A percentile compares a stretch with the other conserved stretches of the same genome.
Evolutionary conservation across 768 basidiomycete species (phyloP).

Genomic region (Mycena sanguinolenta): DNA sequence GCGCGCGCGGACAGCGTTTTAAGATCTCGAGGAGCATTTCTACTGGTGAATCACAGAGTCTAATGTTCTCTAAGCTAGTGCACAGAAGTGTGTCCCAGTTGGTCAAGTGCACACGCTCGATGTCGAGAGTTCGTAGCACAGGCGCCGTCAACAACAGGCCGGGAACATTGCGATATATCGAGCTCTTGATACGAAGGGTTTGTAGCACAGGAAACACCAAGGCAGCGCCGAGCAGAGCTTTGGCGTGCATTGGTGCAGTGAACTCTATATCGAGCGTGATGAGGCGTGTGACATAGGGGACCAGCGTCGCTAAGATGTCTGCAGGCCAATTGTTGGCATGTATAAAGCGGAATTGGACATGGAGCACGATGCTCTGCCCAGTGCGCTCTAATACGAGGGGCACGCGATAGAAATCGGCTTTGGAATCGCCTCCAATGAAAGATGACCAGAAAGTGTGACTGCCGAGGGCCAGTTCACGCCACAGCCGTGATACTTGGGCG

Average conservation of each 20-base stretch:
- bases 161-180: neutral
- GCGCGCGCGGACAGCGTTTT: conserved; percentile 1
- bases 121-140: conserved; percentile 6
- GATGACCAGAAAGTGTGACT: conserved; percentile 14
- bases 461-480: neutral
- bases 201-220: conserved; percentile 4
- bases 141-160: neutral
- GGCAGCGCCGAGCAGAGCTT: neutral
- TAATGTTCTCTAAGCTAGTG: conserved; percentile 6
- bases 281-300: conserved; percentile 8
- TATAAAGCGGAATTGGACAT: neutral
- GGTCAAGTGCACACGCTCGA: neutral
- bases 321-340: neutral
- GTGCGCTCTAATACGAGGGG: conserved; percentile 11
- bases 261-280: neutral
- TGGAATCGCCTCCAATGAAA: neutral
- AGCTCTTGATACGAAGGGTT: conserved; percentile 3
- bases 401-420: neutral
- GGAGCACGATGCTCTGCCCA: neutral
- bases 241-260: neutral
- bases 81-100: neutral
- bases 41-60: neutral
- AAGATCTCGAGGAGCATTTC: conserved; percentile 4
- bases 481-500: conserved; percentile 5
- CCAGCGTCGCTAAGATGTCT: neutral